phyloP scores from a whole-genome alignment of 1,284 basidiomycete genomes.

The Tilletia horrida region DNA sequence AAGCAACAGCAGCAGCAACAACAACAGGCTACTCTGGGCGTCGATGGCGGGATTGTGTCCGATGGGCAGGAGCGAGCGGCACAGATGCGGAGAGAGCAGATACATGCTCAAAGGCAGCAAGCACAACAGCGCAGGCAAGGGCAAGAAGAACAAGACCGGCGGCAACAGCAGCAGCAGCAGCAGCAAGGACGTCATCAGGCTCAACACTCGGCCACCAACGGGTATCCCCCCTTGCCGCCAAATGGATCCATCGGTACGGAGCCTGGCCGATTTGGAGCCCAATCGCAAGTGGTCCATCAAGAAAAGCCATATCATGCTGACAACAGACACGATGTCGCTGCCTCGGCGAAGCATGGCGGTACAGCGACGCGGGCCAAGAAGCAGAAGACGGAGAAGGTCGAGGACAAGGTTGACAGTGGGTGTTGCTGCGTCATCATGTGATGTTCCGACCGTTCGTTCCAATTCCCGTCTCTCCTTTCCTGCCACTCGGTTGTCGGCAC shows the following conservation, averaged over 20 bases:
- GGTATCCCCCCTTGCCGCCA: background rate
- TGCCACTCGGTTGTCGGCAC: too few relatives aligned
- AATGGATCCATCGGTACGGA: background rate
- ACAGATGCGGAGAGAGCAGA: slow-evolving; percentile 6
- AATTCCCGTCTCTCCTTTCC: too few relatives aligned
- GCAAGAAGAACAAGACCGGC: slow-evolving; percentile 7
- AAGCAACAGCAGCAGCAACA: slow-evolving; percentile 3
- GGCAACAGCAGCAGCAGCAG: background rate
- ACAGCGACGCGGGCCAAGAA: background rate
- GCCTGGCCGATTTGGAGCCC: background rate
- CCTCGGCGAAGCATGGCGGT: background rate
- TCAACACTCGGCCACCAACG: background rate
- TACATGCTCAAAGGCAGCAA: background rate
- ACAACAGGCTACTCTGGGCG: background rate
- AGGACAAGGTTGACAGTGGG: slow-evolving; percentile 13
- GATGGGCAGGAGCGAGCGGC: background rate
- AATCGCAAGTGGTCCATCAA: too few relatives aligned
- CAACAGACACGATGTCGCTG: background rate
- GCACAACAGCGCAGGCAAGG: background rate
- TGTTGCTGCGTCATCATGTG: slow-evolving; percentile 13
- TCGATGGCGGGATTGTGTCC: background rate
- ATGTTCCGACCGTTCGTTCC: too few relatives aligned
- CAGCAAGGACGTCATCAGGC: background rate
- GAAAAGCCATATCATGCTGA: too few relatives aligned
- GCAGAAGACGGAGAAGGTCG: background rate